Conservation (phyloP, 768 basidiomycete genomes). For the Mycena vitilis region DNA sequence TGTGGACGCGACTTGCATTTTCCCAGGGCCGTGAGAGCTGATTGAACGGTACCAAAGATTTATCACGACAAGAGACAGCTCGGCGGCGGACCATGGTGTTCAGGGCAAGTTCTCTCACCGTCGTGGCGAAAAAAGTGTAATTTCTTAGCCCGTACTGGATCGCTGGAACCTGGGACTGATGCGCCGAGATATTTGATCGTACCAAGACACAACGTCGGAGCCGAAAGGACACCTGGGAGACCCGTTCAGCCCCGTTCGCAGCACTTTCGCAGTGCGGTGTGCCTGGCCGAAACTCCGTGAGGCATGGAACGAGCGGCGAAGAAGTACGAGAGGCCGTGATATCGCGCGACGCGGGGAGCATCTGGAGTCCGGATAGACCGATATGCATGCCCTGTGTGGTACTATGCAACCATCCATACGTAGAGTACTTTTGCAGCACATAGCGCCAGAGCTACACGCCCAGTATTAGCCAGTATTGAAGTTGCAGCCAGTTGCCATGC, state of each 20-base stretch:
- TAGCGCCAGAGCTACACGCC: too few species aligned
- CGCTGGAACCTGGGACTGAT: neutral
- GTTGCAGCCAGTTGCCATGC: too few species aligned
- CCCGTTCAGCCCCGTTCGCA: too few species aligned
- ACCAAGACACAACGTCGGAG: neutral
- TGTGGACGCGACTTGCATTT: neutral
- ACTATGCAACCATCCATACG: too few species aligned
- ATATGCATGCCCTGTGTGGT: too few species aligned
- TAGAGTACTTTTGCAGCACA: too few species aligned
- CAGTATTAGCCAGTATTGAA: too few species aligned
- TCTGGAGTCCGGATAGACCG: too few species aligned
- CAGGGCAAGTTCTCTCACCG: conserved; percentile 22
- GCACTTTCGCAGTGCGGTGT: neutral
- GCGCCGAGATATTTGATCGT: neutral
- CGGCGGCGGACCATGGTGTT: conserved; percentile 8
- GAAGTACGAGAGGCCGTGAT: neutral
- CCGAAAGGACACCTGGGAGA: neutral
- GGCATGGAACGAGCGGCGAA: too few species aligned
- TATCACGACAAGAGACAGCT: neutral
- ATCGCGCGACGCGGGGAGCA: too few species aligned
- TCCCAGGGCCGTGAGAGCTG: conserved; percentile 28
- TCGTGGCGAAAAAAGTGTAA: conserved; percentile 12
- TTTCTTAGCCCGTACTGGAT: conserved; percentile 3
- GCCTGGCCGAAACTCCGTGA: neutral
- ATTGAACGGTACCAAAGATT: neutral